Base-by-base conservation (phyloP, 805 yeast species). In the Starmerella gropengiesseri region DNA sequence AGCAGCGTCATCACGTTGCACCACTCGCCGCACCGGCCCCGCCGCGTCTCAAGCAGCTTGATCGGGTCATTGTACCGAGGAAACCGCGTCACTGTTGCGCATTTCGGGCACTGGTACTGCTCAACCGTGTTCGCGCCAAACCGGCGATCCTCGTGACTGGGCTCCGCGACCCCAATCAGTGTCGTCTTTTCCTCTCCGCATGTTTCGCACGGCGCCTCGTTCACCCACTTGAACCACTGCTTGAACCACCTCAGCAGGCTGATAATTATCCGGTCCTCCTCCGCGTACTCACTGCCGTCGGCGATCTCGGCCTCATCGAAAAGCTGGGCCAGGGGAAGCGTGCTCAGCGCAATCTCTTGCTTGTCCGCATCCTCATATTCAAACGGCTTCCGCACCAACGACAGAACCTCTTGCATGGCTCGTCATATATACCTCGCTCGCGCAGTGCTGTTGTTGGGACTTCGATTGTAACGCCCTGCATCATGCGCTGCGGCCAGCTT, bases 21-120 rank as follows among this genome's bases (percentile, higher is more conserved):
- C 94, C 94, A 89, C 59, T 89, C 97, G 1, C 97, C 97, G 61
- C 97, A 89, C 37, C 97, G 68, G 0, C 97, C 97, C 26, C 58
- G 57, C 32, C 84, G 64, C 0, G 79, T 71, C 22, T 72, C 64
- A 13, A 89, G 60, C 19, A 89, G 62, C 46, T 70, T 73, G 1
- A 62, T 62, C 0, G 89, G 81, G 48, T 76, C 72, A 56, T 81
- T 79, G 55, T 81, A 81, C 28, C 97, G 66, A 1, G 95, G 86
- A 50, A 85, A 89, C 37, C 83, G 64, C 13, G 74, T 65, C 1
- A 44, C 41, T 0, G 42, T 31, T 2, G 57, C 49, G 59, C 95
- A 85, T 2, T 51, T 49, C 1, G 47, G 43, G 58, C 95, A 87
- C 46, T 59, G 56, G 58, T 80, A 85, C 3, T 73, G 55, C 57